Evolutionary conservation across 306 rosid species (phyloP), one percentile per base, ranked within the genome.

Genomic region (Inga oerstediana): DNA sequence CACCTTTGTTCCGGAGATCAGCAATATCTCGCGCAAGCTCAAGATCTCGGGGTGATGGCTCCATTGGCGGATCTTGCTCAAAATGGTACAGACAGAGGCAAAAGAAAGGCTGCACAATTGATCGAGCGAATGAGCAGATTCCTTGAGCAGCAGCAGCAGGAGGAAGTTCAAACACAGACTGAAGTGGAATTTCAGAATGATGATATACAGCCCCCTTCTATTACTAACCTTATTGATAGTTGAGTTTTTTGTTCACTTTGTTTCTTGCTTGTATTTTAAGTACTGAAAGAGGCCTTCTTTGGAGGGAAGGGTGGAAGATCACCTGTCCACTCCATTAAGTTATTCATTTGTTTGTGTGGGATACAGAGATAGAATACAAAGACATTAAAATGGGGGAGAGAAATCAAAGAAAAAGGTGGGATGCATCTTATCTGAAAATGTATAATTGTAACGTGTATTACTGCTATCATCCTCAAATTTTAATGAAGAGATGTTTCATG

Each of bases 11-110:
- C 97, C 0, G 95, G 97, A 46, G 99, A 91, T 86, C 97, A 88
- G 69, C 93, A 90, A 71, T 89, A 92, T 85, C 72, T 94, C 32
- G 87, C 80, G 27, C 91, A 92, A 81, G 99, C 99, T 71, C 90
- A 84, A 9, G 91, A 90, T 74, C 92, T 88, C 2, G 99, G 97
- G 35, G 89, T 89, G 86, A 84, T 88, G 87, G 89, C 32, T 77
- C 88, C 92, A 12, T 79, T 97, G 78, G 65, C 86, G 84, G 98
- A 97, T 49, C 85, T 97, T 90, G 91, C 97, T 45, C 97, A 88
- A 76, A 92, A 80, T 79, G 99, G 99, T 52, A 97, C 99, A 0
- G 98, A 97, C 35, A 88, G 99, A 81, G 99, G 97, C 61, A 97
- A 97, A 86, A 88, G 99, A 86, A 97, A 97, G 89, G 99, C 99